Base-by-base conservation (phyloP, 192 early-diverging fungal species). In the Podila verticillata region DNA sequence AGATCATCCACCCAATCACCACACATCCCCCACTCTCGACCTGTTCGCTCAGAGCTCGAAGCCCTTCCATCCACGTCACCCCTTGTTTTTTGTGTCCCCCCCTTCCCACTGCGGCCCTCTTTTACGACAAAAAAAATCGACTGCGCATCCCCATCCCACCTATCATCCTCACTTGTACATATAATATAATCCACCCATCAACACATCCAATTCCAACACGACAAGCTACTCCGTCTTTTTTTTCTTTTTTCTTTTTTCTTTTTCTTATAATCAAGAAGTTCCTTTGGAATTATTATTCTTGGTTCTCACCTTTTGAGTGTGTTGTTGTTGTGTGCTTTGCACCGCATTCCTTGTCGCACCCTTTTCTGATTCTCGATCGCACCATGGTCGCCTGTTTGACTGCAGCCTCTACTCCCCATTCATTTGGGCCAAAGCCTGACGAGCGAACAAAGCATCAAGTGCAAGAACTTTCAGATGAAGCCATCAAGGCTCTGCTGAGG, bases 401-500 rank as follows among this genome's bases (percentile, higher is more conserved):
- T 57, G 69, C 64, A 66, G 47, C 68, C 36, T 73, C 72, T 44
- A 62, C 63, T 24, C 51, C 68, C 48, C 67, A 63, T 47, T 66
- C 75, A 24, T 48, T 63, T 48, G 68, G 48, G 13, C 35, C 64
- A 34, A 79, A 79, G 75, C 51, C 75, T 57, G 30, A 57, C 51
- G 75, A 66, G 39, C 28, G 57, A 32, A 65, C 64, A 31, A 79
- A 71, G 59, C 68, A 56, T 4, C 75, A 70, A 57, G 47, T 71
- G 68, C 75, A 66, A 28, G 75, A 79, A 24, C 69, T 79, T 47
- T 79, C 75, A 61, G 75, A 79, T 44, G 75, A 79, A 57, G 75
- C 63, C 57, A 79, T 79, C 51, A 79, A 79, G 63, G 75, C 75
- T 63, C 64, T 79, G 57, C 63, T 79, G 75, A 79, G 75, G 75